These are phyloP conservation scores for Dunaliella primolecta DNA, from an alignment of 139 green algal species.

Conservation along the genomic window DNA sequence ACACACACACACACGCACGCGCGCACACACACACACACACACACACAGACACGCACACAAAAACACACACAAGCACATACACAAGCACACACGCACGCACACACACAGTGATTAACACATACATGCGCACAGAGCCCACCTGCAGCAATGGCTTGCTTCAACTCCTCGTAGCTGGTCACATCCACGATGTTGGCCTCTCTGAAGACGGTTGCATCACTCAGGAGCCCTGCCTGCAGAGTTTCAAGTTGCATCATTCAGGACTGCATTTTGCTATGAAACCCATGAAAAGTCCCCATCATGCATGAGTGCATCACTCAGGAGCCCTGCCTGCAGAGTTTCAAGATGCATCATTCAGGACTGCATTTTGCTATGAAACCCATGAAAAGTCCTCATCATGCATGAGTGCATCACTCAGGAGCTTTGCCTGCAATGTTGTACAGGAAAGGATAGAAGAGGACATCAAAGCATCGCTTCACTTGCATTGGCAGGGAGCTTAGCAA, in stretches of 20 bases:
- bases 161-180: constrained; percentile 86
- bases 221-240: constrained; percentile 44
- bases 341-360: constrained; percentile 36
- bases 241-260: constrained; percentile 35
- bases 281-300: too few species aligned
- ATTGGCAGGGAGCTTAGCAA: too few species aligned
- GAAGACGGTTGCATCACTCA: constrained; percentile 79
- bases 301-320: constrained; percentile 70
- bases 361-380: too few species aligned
- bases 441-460: constrained; percentile 35
- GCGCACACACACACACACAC: too few species aligned
- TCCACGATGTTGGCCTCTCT: constrained; percentile 95
- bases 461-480: too few species aligned
- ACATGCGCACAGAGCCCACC: constrained; percentile 48
- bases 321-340: constrained; percentile 28
- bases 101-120: too few species aligned
- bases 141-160: constrained; percentile 76
- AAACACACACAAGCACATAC: too few species aligned
- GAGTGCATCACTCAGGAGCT: constrained; percentile 66
- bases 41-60: too few species aligned
- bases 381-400: too few species aligned
- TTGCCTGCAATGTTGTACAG: constrained; percentile 28
- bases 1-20: too few species aligned
- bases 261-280: constrained; percentile 1
- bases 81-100: too few species aligned